Evolutionary conservation across 768 basidiomycete genomes (phyloP), one percentile per base, ranked within the genome.

Genomic region (Boletus sp.): DNA sequence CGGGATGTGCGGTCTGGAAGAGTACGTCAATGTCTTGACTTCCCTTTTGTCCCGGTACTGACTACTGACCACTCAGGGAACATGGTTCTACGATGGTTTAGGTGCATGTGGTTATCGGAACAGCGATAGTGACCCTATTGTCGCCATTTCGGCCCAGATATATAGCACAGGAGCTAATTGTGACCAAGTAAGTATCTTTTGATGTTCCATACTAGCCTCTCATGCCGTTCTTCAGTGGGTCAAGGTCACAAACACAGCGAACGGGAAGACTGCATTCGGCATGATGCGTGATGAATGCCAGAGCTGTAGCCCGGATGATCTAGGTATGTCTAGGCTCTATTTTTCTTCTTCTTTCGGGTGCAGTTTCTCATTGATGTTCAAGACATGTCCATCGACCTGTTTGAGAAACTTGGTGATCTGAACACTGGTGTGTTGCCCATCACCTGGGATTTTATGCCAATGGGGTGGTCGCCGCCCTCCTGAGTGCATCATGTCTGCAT

Each of bases 301-400:
- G 32, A 71, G 79, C 20, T 90, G 89, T 68, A 74, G 66, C 35
- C 57, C 74, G 1, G 60, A 65, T 56, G 82, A 84, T 64, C 72
- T 90, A 59, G 89, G 88, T 89, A 69, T 57, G 80, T 12, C 7
- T 71, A 37, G 7, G 12, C 32, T 20, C 29, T 7, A 17, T 3
- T 32, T 18, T 4, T 32, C n/a, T 33, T 44, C 2, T 24, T 42
- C 41, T 55, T 39, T 32, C n/a, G 11, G 24, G 36, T 14, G 7
- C 37, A 30, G 45, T 59, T 12, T 57, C 53, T 64, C 18, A 63
- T 58, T 8, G 8, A 6, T 14, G 35, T 48, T 28, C 12, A 67
- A 90, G 88, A 90, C 67, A 80, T 90, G 83, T 88, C 86, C 30
- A 80, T 80, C 9, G 75, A 76, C 7, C 66, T 87, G 35, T 90